Conservation (phyloP, 1,284 basidiomycete species). For the Apiotrichum porosum region DNA sequence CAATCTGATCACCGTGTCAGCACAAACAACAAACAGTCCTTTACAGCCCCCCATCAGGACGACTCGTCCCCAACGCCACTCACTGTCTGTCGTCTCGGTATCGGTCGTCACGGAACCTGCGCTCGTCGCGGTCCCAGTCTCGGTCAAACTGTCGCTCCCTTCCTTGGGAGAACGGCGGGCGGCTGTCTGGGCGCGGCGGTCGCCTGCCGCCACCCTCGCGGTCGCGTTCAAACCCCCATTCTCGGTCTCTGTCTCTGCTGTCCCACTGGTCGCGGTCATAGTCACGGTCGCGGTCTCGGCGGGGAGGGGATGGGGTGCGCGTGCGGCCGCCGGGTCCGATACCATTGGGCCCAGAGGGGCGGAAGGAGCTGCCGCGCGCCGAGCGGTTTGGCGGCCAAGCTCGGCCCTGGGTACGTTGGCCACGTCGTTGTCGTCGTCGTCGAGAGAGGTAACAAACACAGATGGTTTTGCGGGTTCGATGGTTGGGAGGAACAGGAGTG, state of each 20-base stretch:
- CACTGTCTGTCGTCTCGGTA: constrained; percentile 6
- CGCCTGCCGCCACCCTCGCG: constrained; percentile 8
- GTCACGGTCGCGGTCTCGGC: constrained; percentile 6
- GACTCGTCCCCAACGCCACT: too few species aligned
- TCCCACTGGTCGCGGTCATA: constrained; percentile 3
- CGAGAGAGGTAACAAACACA: too few species aligned
- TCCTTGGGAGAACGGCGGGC: not conserved
- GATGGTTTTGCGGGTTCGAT: too few species aligned
- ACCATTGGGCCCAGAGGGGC: constrained; percentile 10
- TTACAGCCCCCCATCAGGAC: too few species aligned
- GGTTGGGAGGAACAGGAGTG: too few species aligned
- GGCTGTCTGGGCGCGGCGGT: not conserved
- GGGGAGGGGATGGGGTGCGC: constrained; percentile 13
- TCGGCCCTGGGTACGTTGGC: too few species aligned
- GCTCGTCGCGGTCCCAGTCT: constrained; percentile 12
- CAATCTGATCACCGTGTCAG: not conserved
- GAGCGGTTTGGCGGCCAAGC: constrained; percentile 5
- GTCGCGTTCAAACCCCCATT: constrained; percentile 6
- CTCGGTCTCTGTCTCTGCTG: constrained; percentile 1
- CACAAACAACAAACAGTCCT: too few species aligned
- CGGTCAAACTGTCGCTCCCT: constrained; percentile 5
- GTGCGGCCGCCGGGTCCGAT: constrained; percentile 1
- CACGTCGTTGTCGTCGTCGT: too few species aligned
- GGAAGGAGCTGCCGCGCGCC: constrained; percentile 8
- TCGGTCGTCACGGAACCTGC: constrained; percentile 9